Evolutionary conservation across 371 early-diverging fungal genomes (phyloP).

Genomic region (Rhizomucor pusillus): DNA sequence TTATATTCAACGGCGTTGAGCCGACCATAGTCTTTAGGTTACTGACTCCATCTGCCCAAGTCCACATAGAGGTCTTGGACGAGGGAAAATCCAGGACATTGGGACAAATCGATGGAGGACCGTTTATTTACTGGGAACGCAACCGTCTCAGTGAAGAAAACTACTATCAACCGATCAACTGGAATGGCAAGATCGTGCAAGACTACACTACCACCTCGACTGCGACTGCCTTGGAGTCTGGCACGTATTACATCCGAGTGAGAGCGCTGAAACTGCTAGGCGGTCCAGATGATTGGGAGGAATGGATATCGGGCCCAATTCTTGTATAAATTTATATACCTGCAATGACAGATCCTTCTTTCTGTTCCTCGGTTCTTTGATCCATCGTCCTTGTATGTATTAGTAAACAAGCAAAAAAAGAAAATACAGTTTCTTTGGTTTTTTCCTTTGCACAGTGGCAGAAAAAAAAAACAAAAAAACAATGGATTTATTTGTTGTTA

Average conservation of each 20-base stretch:
- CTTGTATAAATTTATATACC: slow-evolving; percentile 3
- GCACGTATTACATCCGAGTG: slow-evolving; percentile 8
- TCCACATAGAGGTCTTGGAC: slow-evolving; percentile 11
- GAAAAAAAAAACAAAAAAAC: neutral
- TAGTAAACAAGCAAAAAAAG: neutral
- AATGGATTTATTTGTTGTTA: neutral
- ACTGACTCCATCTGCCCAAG: slow-evolving; percentile 14
- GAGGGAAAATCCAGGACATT: neutral
- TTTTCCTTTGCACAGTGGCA: neutral
- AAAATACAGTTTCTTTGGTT: neutral
- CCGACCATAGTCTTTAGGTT: slow-evolving; percentile 22
- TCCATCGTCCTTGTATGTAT: neutral
- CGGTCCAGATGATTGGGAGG: slow-evolving; percentile 7
- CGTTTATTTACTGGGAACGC: slow-evolving; percentile 22
- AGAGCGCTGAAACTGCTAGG: slow-evolving; percentile 14
- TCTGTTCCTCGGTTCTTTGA: neutral
- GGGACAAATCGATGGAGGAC: slow-evolving; percentile 15
- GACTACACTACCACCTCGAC: neutral
- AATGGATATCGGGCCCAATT: slow-evolving; percentile 18
- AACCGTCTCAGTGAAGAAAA: slow-evolving; percentile 9
- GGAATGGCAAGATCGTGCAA: slow-evolving; percentile 16
- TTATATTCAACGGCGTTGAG: slow-evolving; percentile 8
- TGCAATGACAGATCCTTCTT: neutral
- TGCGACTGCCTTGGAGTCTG: slow-evolving; percentile 4
- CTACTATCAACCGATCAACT: slow-evolving; percentile 8